Evolutionary conservation across 768 basidiomycete species (phyloP), one percentile per base, ranked within the genome.

Genomic region (Podaxis sp.): DNA sequence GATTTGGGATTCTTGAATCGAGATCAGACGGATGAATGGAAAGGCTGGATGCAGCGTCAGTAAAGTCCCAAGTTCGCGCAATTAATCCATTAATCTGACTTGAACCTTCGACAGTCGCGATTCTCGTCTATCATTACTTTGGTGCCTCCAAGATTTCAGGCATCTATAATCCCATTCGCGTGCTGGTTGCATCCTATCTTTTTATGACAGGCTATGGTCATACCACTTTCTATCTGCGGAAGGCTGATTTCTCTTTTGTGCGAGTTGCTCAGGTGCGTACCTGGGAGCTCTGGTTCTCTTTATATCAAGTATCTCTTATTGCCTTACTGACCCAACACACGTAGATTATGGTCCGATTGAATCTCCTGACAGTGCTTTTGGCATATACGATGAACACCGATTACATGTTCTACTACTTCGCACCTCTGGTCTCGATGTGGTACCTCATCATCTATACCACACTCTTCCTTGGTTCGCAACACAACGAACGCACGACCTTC

Each of bases 11-110:
- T 95, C 75, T 77, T 97, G 68, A 96, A 94, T 69, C 83, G 95
- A 62, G 92, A 95, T 55, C 93, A 96, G 73, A 96, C 94, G 1
- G 93, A 97, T 67, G 95, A 97, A 75, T 97, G 95, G 95, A 96
- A 96, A 74, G 95, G 95, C 2, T 97, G 95, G 95, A 97, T 97
- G 95, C 95, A 97, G 79, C 81, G 93, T 93, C 69, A 60, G 89
- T 74, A 5, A 20, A 28, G 56, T 49, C 38, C 48, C 33, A 55
- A 12, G 26, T 26, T 24, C 53, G 4, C 44, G n/a, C 11, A 37
- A 55, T 20, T 15, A 28, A 30, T 24, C 53, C 28, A 41, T 53
- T 59, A n/a, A 61, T 60, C 54, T 69, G 28, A 56, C 64, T 33
- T 37, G 36, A 52, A 53, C 28, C 51, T 64, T 11, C 51, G 54